phyloP scores from a whole-genome alignment of 768 basidiomycete species.

The Crepidotus variabilis region DNA sequence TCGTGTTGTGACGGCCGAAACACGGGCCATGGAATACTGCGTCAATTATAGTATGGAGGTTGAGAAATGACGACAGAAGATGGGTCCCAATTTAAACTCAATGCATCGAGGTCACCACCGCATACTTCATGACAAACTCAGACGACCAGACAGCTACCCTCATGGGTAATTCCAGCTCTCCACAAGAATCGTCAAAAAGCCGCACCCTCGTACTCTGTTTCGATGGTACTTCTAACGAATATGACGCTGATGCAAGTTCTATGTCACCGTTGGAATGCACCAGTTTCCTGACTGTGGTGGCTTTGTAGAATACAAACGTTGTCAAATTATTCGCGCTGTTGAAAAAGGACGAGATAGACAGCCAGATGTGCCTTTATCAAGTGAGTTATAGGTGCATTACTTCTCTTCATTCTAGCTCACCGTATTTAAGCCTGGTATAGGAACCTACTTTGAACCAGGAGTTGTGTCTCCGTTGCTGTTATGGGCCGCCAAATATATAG shows the following conservation, averaged over 20 bases:
- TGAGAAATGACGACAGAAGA: no score
- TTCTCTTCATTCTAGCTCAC: neutral
- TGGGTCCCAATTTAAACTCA: no score
- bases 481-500: constrained; percentile 58
- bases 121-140: no score
- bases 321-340: constrained; percentile 68
- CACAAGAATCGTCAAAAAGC: neutral
- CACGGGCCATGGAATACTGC: no score
- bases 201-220: constrained; percentile 63
- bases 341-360: constrained; percentile 52
- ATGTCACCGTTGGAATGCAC: neutral
- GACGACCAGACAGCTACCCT: no score
- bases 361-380: constrained; percentile 72
- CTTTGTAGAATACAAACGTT: constrained; percentile 57
- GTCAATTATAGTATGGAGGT: no score
- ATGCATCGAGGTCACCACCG: no score
- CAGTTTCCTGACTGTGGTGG: neutral
- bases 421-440: constrained; percentile 37
- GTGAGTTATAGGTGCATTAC: constrained; percentile 25
- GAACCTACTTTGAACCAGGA: constrained; percentile 56
- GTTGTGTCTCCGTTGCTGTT: constrained; percentile 59
- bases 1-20: no score
- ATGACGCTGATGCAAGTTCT: constrained; percentile 38
- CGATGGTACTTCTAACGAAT: constrained; percentile 62
- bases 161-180: no score